A percentile compares a stretch with the other conserved stretches of the same genome.
These are phyloP conservation scores for Trapa bicornis DNA, from an alignment of 345 rosid species.

Conservation along the genomic window DNA sequence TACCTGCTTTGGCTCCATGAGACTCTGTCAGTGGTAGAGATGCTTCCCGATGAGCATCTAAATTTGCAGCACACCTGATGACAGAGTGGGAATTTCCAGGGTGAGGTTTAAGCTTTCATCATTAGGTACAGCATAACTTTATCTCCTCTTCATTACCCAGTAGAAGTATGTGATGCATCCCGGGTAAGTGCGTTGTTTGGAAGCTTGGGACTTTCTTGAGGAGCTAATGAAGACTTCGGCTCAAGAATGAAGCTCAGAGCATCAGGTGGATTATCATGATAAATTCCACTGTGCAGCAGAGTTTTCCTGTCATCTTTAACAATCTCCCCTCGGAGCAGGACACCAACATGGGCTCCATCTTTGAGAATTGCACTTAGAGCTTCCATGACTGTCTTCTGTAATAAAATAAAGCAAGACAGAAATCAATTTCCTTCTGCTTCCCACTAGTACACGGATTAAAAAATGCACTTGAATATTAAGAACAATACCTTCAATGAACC, in stretches of 20 bases:
- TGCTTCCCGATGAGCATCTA: conserved; percentile 16
- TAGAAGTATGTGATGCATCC: conserved; percentile 37
- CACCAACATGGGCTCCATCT: conserved; percentile 64
- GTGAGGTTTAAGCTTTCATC: background rate
- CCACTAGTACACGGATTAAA: background rate
- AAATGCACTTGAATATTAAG: background rate
- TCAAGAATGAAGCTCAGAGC: conserved; percentile 75
- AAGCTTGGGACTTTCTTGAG: conserved; percentile 25
- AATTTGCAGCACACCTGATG: background rate
- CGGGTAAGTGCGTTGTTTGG: conserved; percentile 26
- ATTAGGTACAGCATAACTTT: background rate
- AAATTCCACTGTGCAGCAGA: conserved; percentile 65
- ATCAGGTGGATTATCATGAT: conserved; percentile 44
- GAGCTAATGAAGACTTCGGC: conserved; percentile 48
- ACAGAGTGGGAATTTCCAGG: background rate
- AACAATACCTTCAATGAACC: conserved; percentile 73
- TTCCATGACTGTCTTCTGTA: conserved; percentile 79
- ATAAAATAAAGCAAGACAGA: background rate
- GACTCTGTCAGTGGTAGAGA: conserved; percentile 17
- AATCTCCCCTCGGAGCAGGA: conserved; percentile 76
- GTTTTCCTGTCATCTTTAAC: conserved; percentile 79
- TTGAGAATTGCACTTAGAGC: conserved; percentile 72
- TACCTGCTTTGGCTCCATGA: conserved; percentile 23
- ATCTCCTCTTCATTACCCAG: conserved; percentile 27
- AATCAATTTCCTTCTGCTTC: background rate